These are phyloP conservation scores for Linum trigynum DNA, from an alignment of 345 rosid species.

Conservation along the genomic window DNA sequence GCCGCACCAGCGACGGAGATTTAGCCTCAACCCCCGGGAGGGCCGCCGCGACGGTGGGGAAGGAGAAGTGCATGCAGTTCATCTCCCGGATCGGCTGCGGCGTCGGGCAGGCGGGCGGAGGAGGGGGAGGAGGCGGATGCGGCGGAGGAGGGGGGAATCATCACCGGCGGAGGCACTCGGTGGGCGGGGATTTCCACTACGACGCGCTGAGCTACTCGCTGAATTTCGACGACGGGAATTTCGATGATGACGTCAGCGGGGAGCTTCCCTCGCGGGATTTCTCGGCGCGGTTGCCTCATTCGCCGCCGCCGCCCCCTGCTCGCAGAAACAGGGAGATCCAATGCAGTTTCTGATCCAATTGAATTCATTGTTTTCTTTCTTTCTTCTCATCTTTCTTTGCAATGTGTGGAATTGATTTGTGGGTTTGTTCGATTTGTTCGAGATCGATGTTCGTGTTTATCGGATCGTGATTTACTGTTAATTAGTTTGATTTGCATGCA, in stretches of 20 bases:
- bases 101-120: neutral
- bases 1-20: neutral
- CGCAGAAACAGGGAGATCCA: neutral
- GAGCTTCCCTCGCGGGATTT: neutral
- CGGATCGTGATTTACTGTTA: no score
- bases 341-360: neutral
- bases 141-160: neutral
- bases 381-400: no score
- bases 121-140: neutral
- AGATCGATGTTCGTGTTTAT: no score
- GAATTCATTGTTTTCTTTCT: no score
- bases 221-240: neutral
- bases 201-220: neutral
- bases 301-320: neutral
- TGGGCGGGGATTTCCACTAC: neutral
- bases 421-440: no score
- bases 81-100: neutral
- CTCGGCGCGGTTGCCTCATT: neutral
- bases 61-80: neutral
- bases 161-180: neutral
- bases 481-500: no score
- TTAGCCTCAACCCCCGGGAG: no score
- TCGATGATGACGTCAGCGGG: neutral
- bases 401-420: no score
- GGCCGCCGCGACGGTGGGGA: neutral